These are phyloP conservation scores for Xylaria curta DNA, from an alignment of 495 filamentous ascomycete genomes.

Conservation along the genomic window DNA sequence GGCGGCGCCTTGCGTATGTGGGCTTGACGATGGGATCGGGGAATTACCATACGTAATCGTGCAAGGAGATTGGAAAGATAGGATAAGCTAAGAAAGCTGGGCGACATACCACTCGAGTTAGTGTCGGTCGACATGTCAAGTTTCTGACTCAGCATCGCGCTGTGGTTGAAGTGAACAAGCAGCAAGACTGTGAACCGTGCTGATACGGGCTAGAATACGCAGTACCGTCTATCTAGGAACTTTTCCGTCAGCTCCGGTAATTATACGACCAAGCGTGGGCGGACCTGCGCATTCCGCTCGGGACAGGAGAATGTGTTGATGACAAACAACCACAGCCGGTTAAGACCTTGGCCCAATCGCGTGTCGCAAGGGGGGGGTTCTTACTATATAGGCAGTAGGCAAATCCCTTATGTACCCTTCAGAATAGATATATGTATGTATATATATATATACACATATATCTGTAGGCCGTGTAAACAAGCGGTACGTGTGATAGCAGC, in stretches of 20 bases:
- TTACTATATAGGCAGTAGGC: slow-evolving; percentile 13
- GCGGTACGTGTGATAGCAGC: background rate
- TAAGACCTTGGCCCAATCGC: background rate
- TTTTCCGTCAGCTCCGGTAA: slow-evolving; percentile 21
- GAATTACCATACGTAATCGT: slow-evolving; percentile 28
- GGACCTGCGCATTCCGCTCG: slow-evolving; percentile 23
- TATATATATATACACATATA: no score
- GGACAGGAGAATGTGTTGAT: slow-evolving; percentile 19
- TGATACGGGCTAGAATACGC: slow-evolving; percentile 15
- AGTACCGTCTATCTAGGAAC: slow-evolving; percentile 15
- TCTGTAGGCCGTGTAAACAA: background rate
- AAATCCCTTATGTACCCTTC: background rate
- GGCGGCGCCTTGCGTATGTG: slow-evolving; percentile 15
- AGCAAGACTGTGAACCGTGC: slow-evolving; percentile 6
- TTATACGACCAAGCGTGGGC: background rate
- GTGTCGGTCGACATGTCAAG: slow-evolving; percentile 14
- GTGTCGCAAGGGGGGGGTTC: background rate
- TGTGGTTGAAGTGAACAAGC: background rate
- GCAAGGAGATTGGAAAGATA: slow-evolving; percentile 18
- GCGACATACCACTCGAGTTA: slow-evolving; percentile 25
- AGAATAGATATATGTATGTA: background rate
- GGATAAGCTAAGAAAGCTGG: slow-evolving; percentile 19
- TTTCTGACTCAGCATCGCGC: slow-evolving; percentile 28
- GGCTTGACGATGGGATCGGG: slow-evolving; percentile 28
- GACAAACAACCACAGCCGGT: slow-evolving; percentile 17